Evolutionary conservation across 164 flowering plant genomes (phyloP), one percentile per base, ranked within the genome.

Genomic region (Amborella trichopoda): DNA sequence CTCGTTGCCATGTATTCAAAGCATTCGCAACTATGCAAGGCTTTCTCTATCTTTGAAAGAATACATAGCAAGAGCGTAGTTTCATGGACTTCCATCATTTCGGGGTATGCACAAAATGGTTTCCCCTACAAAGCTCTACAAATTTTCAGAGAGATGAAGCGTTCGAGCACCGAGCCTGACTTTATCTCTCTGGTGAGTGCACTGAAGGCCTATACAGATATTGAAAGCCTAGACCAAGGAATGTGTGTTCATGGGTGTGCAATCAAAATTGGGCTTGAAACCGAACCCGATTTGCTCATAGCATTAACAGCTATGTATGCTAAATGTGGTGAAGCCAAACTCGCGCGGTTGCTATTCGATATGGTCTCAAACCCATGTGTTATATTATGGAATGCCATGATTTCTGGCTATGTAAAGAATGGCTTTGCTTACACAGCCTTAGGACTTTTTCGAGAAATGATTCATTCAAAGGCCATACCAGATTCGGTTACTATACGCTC

Each of bases 341-440:
- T 42, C 16, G 69, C 69, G 13, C 60, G 38, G 40, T 23, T 20
- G 2, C 54, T 66, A 49, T 66, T 66, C 45, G 59, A 66, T 50
- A 50, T 26, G 59, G 40, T 66, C 52, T 40, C 46, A 1, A 20
- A 18, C 20, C 66, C 66, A 1, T 33, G 45, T 38, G 53, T 50
- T 16, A 50, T 66, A 48, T 47, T 61, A 18, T 65, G 69, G 69
- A 60, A 65, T 27, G 53, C 69, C 22, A 61, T 65, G 69, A 61
- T 66, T 34, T 66, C 69, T 9, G 69, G 69, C 23, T 66, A 56
- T 49, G 69, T 65, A 26, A 65, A 65, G 46, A 65, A 57, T 53
- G 69, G 62, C 23, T 44, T 52, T 56, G 65, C 69, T 2, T 45
- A 52, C 40, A 62, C 56, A 46, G 59, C 66, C 32, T 48, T 66